Conservation (phyloP, 305 asterid species). For the Salvia sclarea region DNA sequence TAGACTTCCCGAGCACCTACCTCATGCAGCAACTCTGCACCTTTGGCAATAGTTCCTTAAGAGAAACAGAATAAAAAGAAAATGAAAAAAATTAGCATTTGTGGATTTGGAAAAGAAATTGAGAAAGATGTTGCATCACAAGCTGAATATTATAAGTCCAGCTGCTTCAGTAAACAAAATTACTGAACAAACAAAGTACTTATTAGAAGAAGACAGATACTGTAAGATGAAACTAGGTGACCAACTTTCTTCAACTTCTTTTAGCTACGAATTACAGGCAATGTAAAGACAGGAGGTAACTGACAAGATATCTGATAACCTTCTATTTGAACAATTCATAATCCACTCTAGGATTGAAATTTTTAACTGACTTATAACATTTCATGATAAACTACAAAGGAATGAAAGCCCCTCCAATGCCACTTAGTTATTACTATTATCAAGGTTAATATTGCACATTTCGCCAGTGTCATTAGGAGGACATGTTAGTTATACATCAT, state of each 20-base stretch:
- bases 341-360: not conserved
- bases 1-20: constrained; percentile 92
- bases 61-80: constrained; percentile 33
- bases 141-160: constrained; percentile 1
- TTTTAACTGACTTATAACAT: not conserved
- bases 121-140: not conserved
- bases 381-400: not conserved
- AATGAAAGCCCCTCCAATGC: not conserved
- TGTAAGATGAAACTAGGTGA: not conserved
- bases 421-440: not conserved
- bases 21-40: constrained; percentile 80
- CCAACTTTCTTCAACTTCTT: not conserved
- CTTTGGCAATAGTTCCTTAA: constrained; percentile 83
- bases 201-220: constrained; percentile 1
- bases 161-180: constrained; percentile 2
- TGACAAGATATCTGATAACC: not conserved
- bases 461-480: not conserved
- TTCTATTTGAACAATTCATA: not conserved
- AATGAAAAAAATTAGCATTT: constrained; percentile 7
- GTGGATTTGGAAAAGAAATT: not conserved
- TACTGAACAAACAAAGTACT: constrained; percentile 2
- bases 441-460: not conserved
- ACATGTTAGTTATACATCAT: not conserved
- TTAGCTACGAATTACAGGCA: not conserved
- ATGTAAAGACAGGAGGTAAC: not conserved